These are phyloP conservation scores for Amaranthus palmeri DNA, from an alignment of 148 eudicot species.

Conservation along the genomic window DNA sequence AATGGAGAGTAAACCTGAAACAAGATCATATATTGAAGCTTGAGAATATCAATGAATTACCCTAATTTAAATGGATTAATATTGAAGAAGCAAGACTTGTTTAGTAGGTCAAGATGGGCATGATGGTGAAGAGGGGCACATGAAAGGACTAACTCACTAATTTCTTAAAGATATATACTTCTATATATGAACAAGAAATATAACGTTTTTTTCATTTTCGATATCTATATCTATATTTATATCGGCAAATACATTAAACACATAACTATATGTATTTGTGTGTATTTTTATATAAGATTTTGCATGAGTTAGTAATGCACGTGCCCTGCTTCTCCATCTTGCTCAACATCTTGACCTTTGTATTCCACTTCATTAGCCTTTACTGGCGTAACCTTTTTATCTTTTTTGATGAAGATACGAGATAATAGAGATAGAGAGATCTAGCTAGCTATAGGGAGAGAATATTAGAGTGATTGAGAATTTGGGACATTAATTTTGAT, in stretches of 20 bases:
- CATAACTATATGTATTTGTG: not conserved
- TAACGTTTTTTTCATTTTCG: not conserved
- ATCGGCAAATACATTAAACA: not conserved
- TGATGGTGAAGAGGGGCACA: constrained; percentile 99
- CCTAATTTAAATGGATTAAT: no score
- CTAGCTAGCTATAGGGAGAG: not conserved
- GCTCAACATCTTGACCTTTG: constrained; percentile 59
- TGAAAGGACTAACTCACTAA: constrained; percentile 72
- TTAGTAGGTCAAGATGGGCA: constrained; percentile 65
- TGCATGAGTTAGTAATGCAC: constrained; percentile 85
- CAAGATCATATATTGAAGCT: not conserved
- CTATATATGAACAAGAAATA: not conserved
- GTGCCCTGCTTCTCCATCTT: constrained; percentile 99
- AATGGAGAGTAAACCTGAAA: constrained; percentile 12
- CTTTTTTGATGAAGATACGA: no score
- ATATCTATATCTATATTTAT: constrained; percentile 2
- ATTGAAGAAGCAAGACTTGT: not conserved
- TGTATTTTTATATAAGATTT: not conserved
- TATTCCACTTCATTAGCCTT: no score
- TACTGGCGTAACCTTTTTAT: no score
- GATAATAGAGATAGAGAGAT: no score
- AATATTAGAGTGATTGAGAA: not conserved
- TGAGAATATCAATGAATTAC: no score
- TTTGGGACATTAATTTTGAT: constrained; percentile 21
- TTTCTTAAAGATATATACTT: no score